Evolutionary conservation across 1,284 basidiomycete species (phyloP).

Genomic region (Stygiomarasmius scandens): DNA sequence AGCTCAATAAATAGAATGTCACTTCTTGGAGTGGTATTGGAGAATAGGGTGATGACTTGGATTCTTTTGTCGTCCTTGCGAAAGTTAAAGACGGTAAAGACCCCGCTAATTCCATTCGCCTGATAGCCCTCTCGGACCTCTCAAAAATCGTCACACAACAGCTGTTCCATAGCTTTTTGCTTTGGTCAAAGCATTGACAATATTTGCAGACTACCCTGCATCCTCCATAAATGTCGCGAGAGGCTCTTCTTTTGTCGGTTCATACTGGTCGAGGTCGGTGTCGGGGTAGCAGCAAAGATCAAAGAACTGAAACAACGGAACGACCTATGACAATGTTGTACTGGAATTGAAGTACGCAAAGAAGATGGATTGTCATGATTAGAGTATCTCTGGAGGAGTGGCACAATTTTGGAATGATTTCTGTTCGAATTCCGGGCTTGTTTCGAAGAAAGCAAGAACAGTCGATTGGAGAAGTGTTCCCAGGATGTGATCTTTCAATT

Average conservation of each 20-base stretch:
- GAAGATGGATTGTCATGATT: not conserved
- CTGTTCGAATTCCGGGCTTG: too few relatives aligned
- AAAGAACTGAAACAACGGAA: constrained; percentile 3
- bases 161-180: too few relatives aligned
- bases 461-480: not conserved
- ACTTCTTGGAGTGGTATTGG: not conserved
- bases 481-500: not conserved
- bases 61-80: not conserved
- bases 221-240: not conserved
- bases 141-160: not conserved
- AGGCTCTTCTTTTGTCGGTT: not conserved
- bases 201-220: too few relatives aligned
- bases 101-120: not conserved
- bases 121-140: not conserved
- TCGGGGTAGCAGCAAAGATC: not conserved
- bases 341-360: not conserved
- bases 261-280: constrained; percentile 1
- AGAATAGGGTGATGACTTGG: not conserved
- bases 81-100: not conserved
- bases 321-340: not conserved
- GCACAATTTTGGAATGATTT: too few relatives aligned
- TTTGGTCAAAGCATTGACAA: too few relatives aligned
- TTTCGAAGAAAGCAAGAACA: too few relatives aligned
- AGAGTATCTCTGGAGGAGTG: not conserved
- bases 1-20: not conserved